Conservation (phyloP, 2,329 filamentous ascomycete species). For the Xylaria multiplex region DNA sequence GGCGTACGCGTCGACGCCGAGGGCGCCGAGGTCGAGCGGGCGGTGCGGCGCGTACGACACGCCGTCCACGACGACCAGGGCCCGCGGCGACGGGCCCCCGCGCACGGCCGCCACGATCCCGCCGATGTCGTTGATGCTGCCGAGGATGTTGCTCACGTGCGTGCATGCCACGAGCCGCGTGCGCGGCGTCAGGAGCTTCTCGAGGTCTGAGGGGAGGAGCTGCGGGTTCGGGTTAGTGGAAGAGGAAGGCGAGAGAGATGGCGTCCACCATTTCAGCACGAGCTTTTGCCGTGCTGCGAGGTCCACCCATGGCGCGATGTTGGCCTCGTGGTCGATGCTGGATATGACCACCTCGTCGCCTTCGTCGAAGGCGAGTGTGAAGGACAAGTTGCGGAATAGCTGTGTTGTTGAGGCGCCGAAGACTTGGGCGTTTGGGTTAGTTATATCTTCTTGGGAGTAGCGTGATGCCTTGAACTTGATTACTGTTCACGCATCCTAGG, state of each 20-base stretch:
- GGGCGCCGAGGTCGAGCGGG: constrained; percentile 71
- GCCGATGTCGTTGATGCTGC: constrained; percentile 42
- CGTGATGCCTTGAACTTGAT: neutral
- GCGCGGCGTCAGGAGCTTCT: constrained; percentile 66
- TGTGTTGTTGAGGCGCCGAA: constrained; percentile 80
- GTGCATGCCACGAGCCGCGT: constrained; percentile 79
- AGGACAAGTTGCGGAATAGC: constrained; percentile 76
- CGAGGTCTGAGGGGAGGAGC: constrained; percentile 66
- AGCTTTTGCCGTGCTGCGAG: constrained; percentile 70
- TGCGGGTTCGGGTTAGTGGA: constrained; percentile 60
- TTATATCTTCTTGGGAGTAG: neutral
- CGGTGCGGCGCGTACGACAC: constrained; percentile 82
- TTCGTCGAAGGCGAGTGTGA: constrained; percentile 60
- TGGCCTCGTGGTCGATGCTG: constrained; percentile 80
- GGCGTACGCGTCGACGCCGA: constrained; percentile 80
- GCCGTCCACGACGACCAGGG: constrained; percentile 77
- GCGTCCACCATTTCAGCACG: constrained; percentile 76
- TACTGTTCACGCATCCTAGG: neutral
- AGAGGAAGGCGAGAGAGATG: constrained; percentile 45
- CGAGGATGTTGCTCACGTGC: constrained; percentile 64
- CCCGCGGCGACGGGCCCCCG: constrained; percentile 54
- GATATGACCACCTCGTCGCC: constrained; percentile 77
- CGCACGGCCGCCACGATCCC: constrained; percentile 42
- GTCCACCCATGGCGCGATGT: constrained; percentile 77
- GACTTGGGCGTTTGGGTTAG: constrained; percentile 54